Evolutionary conservation across 2,329 filamentous ascomycete genomes (phyloP), one percentile per base, ranked within the genome.

Genomic region (Ascosphaera pollenicola): DNA sequence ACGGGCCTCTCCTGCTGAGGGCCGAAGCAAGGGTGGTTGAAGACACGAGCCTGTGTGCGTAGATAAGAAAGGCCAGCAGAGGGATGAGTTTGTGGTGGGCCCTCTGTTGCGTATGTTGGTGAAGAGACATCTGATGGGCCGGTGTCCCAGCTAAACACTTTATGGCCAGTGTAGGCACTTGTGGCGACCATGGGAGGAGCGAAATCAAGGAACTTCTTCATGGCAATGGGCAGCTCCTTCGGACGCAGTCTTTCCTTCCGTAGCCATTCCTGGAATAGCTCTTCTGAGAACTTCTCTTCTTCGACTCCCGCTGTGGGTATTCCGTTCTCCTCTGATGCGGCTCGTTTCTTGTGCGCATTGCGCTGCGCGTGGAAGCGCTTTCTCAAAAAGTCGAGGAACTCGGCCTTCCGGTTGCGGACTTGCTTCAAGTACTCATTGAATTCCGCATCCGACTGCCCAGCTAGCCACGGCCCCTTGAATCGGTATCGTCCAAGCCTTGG

Each of bases 41-140:
- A 57, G 35, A 71, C 55, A 48, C 66, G 59, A 17, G 67, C 59
- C 40, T 63, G 60, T 10, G 67, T 68, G 37, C 69, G 65, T 2
- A 69, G 56, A 50, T 78, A 77, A 11, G 68, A 67, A 3, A 78
- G 58, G 44, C 74, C 74, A 3, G 69, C 73, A 3, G 69, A 73
- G 2, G 74, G 73, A 53, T 78, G 74, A 6, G 74, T 77, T 42
- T 65, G 66, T 1, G 70, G 69, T 16, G 69, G 69, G 2, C 66
- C 67, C 19, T 52, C 52, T 24, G 53, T 48, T 26, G 56, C 57
- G 47, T 67, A 68, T 41, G 60, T 58, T 8, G 55, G 42, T 6
- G 62, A 54, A 18, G 51, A 53, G 36, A 56, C 44, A 36, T 54
- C 55, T 36, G 49, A 55, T 32, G 47, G 52, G 11, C 43, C 60